These are phyloP conservation scores for Pythium aphanidermatum DNA, from an alignment of 352 stramenopile genomes.

Conservation along the genomic window DNA sequence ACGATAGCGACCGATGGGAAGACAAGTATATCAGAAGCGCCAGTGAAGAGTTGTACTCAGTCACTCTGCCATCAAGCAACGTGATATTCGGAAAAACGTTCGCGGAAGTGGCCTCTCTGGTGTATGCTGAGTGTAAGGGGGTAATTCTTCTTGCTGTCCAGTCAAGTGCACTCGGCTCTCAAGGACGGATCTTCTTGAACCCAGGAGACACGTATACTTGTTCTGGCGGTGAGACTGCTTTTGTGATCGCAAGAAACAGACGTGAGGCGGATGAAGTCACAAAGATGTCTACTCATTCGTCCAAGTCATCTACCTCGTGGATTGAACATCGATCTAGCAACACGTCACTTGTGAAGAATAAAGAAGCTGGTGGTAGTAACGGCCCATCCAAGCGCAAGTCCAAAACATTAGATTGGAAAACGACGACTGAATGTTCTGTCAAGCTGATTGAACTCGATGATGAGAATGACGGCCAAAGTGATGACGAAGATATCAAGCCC, in stretches of 20 bases:
- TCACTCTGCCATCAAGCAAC: conserved; percentile 41
- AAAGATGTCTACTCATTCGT: conserved; percentile 13
- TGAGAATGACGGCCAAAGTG: conserved; percentile 9
- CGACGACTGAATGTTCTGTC: conserved; percentile 9
- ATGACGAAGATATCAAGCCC: conserved; percentile 4
- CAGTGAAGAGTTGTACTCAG: conserved; percentile 78
- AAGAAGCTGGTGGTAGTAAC: neutral
- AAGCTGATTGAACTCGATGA: conserved; percentile 22
- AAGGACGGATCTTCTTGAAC: conserved; percentile 65
- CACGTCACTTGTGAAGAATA: conserved; percentile 8
- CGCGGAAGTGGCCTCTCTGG: conserved; percentile 66
- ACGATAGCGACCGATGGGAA: conserved; percentile 38
- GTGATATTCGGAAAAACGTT: conserved; percentile 70
- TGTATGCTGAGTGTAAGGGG: conserved; percentile 65
- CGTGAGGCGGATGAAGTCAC: conserved; percentile 42
- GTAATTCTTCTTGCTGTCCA: conserved; percentile 76
- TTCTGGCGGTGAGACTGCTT: conserved; percentile 53
- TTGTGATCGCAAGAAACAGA: conserved; percentile 68
- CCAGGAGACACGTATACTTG: conserved; percentile 71
- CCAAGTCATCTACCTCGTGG: conserved; percentile 19
- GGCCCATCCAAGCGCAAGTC: conserved; percentile 17
- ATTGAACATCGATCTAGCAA: conserved; percentile 15
- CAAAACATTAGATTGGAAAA: conserved; percentile 30
- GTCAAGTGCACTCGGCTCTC: conserved; percentile 15
- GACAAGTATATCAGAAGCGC: conserved; percentile 67